These are phyloP conservation scores for Isoetes taiwanensis DNA, from an alignment of 75 land plant species.

Conservation along the genomic window DNA sequence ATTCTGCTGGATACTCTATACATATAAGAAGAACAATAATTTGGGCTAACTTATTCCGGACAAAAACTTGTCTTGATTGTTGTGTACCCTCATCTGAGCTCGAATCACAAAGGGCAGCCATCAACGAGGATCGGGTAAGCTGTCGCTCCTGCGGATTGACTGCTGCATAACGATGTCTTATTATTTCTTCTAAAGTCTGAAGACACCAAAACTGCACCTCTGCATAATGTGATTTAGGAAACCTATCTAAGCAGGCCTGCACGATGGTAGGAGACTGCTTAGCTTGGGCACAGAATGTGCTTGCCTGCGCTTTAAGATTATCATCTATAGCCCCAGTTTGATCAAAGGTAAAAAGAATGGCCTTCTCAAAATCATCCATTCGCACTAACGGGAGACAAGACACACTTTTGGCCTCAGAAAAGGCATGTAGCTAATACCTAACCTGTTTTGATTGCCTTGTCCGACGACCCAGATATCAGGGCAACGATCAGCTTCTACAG, in stretches of 20 bases:
- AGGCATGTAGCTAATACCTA: too few species aligned
- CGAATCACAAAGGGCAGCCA: slow-evolving; percentile 38
- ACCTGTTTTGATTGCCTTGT: too few species aligned
- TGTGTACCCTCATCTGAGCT: slow-evolving; percentile 5
- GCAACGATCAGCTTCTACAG: too few species aligned
- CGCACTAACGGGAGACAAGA: not conserved
- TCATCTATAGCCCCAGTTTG: slow-evolving; percentile 54
- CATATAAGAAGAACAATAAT: slow-evolving; percentile 56
- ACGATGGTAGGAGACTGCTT: slow-evolving; percentile 46
- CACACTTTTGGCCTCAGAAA: too few species aligned
- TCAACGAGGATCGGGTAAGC: slow-evolving; percentile 42
- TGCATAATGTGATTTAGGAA: slow-evolving; percentile 32
- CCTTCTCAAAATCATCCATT: slow-evolving; percentile 89
- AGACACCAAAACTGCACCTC: slow-evolving; percentile 97
- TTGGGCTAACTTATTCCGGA: slow-evolving; percentile 92
- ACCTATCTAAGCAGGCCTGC: slow-evolving; percentile 45
- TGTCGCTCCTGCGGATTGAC: slow-evolving; percentile 41
- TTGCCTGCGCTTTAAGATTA: slow-evolving; percentile 46
- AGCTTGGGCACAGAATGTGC: slow-evolving; percentile 34
- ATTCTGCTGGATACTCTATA: slow-evolving; percentile 68
- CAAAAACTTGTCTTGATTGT: slow-evolving; percentile 40
- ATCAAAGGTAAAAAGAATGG: slow-evolving; percentile 68
- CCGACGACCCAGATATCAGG: too few species aligned
- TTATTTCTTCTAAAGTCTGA: slow-evolving; percentile 52
- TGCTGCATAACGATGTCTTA: slow-evolving; percentile 36